Conservation (phyloP, 2,329 filamentous ascomycete species). For the Cytospora chrysosperma region DNA sequence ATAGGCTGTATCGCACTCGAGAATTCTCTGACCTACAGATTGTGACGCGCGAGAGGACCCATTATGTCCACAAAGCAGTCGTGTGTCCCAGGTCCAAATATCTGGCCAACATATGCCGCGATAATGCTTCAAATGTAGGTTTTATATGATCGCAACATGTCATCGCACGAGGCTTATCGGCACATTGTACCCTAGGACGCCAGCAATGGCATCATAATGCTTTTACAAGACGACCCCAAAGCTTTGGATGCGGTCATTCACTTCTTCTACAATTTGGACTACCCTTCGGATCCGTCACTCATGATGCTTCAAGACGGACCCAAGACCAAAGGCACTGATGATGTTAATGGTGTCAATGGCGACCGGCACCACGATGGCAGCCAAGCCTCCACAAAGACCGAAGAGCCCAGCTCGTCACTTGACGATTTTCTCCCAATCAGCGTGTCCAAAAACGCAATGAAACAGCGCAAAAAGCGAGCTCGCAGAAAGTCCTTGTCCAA, state of each 20-base stretch:
- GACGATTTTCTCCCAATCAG: not conserved
- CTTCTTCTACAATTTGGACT: conserved; percentile 27
- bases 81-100: conserved; percentile 9
- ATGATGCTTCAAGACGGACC: not conserved
- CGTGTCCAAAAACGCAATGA: not conserved
- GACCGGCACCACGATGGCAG: not conserved
- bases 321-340: not conserved
- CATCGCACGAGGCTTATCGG: not conserved
- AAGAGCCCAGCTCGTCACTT: not conserved
- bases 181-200: not conserved
- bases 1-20: not conserved
- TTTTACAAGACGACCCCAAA: conserved; percentile 24
- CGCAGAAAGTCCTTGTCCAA: not conserved
- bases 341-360: not conserved
- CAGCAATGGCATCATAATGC: conserved; percentile 2
- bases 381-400: not conserved
- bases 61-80: conserved; percentile 7
- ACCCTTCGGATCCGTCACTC: conserved; percentile 14
- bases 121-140: not conserved
- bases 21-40: conserved; percentile 9
- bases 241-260: conserved; percentile 24
- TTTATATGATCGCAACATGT: too few species aligned
- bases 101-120: not conserved
- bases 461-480: not conserved
- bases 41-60: not conserved